Evolutionary conservation across 176 grass and related monocot species (phyloP).

Genomic region (Canna indica): DNA sequence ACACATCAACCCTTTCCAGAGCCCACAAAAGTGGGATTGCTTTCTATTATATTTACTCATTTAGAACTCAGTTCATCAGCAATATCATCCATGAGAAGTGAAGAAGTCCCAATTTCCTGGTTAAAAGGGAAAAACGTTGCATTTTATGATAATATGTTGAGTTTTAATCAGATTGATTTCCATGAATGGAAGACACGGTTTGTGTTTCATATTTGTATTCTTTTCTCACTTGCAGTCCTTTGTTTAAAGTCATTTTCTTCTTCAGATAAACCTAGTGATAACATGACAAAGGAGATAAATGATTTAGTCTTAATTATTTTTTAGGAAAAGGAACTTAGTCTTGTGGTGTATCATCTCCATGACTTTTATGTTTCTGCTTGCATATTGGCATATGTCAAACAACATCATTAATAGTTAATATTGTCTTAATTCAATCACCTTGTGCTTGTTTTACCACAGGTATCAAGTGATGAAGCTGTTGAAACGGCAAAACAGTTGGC

Average conservation of each 20-base stretch:
- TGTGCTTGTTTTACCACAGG: constrained; percentile 30
- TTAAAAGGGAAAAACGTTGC: background rate
- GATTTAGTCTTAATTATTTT: background rate
- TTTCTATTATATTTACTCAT: too few species aligned
- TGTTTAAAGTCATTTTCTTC: background rate
- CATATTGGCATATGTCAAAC: background rate
- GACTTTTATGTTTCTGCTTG: background rate
- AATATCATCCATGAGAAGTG: too few species aligned
- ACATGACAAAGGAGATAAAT: background rate
- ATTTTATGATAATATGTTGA: background rate
- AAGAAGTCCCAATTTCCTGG: background rate
- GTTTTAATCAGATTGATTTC: background rate
- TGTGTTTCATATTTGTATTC: background rate
- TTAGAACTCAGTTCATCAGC: too few species aligned
- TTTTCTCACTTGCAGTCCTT: background rate
- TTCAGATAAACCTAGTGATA: background rate
- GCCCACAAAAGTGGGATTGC: too few species aligned
- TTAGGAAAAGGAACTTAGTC: background rate
- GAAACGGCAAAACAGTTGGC: constrained; percentile 92
- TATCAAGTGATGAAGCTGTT: constrained; percentile 88
- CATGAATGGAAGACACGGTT: background rate
- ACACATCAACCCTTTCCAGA: too few species aligned
- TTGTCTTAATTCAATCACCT: constrained; percentile 13
- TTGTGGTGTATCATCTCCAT: background rate
- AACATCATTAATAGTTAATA: background rate